phyloP scores from a whole-genome alignment of 2,329 filamentous ascomycete species.

The Neurospora crassa region DNA sequence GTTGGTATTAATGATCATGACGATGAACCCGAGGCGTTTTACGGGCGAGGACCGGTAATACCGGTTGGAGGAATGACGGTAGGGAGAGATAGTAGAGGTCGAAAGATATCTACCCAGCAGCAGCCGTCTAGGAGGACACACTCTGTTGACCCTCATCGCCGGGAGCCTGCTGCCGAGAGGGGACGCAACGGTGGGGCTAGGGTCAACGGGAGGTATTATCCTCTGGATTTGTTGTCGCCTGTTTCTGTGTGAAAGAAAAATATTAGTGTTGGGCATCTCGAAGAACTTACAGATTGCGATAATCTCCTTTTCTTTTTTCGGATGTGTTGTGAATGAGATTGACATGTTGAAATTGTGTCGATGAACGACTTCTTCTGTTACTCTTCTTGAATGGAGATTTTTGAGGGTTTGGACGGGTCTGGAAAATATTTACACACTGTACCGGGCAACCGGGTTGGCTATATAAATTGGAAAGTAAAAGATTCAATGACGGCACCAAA shows the following conservation, averaged over 20 bases:
- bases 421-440: not conserved
- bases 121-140: not conserved
- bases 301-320: not conserved
- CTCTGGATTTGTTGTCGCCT: not conserved
- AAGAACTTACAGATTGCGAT: not conserved
- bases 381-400: not conserved
- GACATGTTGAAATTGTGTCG: not conserved
- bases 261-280: not conserved
- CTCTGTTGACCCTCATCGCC: not conserved
- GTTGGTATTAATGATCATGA: not conserved
- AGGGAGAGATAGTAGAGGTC: not conserved
- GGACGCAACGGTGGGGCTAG: not conserved
- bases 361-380: not conserved
- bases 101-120: not conserved
- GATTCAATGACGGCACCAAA: not conserved
- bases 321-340: not conserved
- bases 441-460: not conserved
- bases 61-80: not conserved
- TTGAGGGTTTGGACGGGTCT: not conserved
- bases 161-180: not conserved
- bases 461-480: not conserved
- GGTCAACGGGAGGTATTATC: not conserved
- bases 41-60: not conserved
- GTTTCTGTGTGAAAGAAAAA: conserved; percentile 7
- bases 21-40: not conserved